Conservation (phyloP, 1,284 basidiomycete genomes). For the Tylopilus orsonianus region DNA sequence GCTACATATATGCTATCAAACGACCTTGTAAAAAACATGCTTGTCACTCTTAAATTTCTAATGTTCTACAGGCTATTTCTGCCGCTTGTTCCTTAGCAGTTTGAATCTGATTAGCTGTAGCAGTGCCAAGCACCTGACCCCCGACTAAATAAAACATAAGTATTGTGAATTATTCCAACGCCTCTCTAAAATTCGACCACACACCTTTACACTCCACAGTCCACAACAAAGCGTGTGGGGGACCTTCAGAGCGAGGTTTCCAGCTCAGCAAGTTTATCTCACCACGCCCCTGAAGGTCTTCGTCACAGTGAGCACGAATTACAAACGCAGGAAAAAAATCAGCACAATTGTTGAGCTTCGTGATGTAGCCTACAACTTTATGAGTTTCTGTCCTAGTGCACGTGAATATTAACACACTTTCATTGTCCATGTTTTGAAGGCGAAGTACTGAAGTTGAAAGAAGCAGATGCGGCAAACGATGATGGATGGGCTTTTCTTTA, state of each 20-base stretch:
- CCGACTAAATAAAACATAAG: constrained; percentile 41
- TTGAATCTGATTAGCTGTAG: constrained; percentile 40
- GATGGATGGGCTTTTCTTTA: constrained; percentile 2
- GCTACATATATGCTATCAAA: constrained; percentile 1
- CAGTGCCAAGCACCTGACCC: constrained; percentile 47
- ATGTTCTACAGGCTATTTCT: constrained; percentile 40
- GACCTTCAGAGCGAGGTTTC: constrained; percentile 40
- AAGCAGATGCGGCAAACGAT: neutral
- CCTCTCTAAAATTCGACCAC: constrained; percentile 12
- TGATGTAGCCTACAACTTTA: constrained; percentile 39
- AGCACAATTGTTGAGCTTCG: constrained; percentile 54
- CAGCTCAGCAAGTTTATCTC: constrained; percentile 39
- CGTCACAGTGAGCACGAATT: constrained; percentile 2
- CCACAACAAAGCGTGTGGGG: constrained; percentile 45
- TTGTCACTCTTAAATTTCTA: constrained; percentile 26
- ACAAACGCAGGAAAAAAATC: constrained; percentile 1
- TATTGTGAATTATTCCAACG: neutral
- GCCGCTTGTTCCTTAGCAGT: constrained; percentile 53
- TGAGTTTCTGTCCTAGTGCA: constrained; percentile 11
- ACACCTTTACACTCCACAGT: constrained; percentile 55
- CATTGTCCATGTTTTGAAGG: constrained; percentile 17
- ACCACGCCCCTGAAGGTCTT: constrained; percentile 44
- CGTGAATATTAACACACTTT: constrained; percentile 19
- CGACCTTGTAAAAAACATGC: neutral
- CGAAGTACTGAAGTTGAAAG: neutral